Base-by-base conservation (phyloP, 225 moss, liverwort and hornwort species). In the Takakia lepidozioides region DNA sequence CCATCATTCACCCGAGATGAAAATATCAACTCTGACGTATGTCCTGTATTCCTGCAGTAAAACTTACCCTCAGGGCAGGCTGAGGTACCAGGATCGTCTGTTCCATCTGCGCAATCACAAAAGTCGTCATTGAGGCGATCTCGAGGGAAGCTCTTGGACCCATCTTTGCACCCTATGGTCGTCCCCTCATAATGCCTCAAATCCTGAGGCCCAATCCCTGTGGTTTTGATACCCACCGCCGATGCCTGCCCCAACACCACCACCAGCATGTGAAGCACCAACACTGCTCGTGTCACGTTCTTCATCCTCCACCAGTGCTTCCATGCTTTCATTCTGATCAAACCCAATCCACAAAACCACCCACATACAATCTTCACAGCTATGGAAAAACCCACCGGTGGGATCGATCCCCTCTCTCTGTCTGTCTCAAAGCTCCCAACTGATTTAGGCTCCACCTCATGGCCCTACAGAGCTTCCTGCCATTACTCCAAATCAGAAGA, bases 41-140 rank as follows among this genome's bases (percentile, higher is more conserved):
- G 64, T 51, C 74, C 78, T 40, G 49, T 19, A 48, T 70, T 79
- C 29, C 51, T 55, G 69, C 78, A 79, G 47, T 63, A 79, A 42
- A 43, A 70, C 48, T 66, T 73, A 28, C 73, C 58, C 46, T 56
- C 48, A 15, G 70, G 70, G 52, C 79, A 79, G 39, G 74, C 79
- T 37, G 69, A 66, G 32, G 79, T 74, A 79, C 78, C 78, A 55
- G 78, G 73, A 38, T 78, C 74, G 57, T 79, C 78, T 23, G 78
- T 79, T 30, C 74, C 78, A 56, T 79, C 78, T 46, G 73, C 66
- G 57, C 74, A 79, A 48, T 74, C 78, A 62, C 78, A 74, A 45
- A 70, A 79, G 55, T 79, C 58, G 42, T 79, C 74, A 49, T 79
- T 70, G 36, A 79, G 66, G 16, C 54, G 69, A 58, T 74, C 74